Conservation (phyloP, 257 asterid species). For the Primulina huaijiensis region DNA sequence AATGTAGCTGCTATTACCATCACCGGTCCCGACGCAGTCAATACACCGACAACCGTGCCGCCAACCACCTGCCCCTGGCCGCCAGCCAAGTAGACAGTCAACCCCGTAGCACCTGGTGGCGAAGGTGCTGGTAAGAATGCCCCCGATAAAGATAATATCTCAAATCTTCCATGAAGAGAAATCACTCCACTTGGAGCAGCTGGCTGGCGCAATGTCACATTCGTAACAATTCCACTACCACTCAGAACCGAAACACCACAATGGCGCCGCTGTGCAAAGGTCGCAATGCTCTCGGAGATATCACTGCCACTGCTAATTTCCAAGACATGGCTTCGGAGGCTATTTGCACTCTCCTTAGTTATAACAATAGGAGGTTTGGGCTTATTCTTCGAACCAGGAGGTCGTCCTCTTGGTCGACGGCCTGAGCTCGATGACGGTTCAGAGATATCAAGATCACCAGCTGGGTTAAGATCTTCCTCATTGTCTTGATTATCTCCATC, state of each 20-base stretch:
- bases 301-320: conserved; percentile 64
- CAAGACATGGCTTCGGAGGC: conserved; percentile 70
- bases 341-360: conserved; percentile 67
- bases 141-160: conserved; percentile 66
- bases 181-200: conserved; percentile 52
- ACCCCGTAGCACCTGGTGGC: conserved; percentile 56
- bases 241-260: conserved; percentile 70
- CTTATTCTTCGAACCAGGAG: conserved; percentile 68
- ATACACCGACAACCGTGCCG: conserved; percentile 57
- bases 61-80: conserved; percentile 85
- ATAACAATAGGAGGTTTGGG: conserved; percentile 67
- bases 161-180: conserved; percentile 62
- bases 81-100: conserved; percentile 68
- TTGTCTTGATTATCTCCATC: conserved; percentile 32
- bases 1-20: conserved; percentile 80
- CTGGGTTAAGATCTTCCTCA: conserved; percentile 42
- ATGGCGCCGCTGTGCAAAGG: conserved; percentile 55
- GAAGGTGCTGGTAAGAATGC: conserved; percentile 65
- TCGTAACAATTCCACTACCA: conserved; percentile 60
- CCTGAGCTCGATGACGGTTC: conserved; percentile 48
- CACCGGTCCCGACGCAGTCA: conserved; percentile 76
- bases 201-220: conserved; percentile 65
- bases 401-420: conserved; percentile 67
- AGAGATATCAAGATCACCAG: conserved; percentile 45
- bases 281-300: conserved; percentile 49